Base-by-base conservation (phyloP, 1,139 yeast genomes). In the Kurtzmaniella quercitrusa region DNA sequence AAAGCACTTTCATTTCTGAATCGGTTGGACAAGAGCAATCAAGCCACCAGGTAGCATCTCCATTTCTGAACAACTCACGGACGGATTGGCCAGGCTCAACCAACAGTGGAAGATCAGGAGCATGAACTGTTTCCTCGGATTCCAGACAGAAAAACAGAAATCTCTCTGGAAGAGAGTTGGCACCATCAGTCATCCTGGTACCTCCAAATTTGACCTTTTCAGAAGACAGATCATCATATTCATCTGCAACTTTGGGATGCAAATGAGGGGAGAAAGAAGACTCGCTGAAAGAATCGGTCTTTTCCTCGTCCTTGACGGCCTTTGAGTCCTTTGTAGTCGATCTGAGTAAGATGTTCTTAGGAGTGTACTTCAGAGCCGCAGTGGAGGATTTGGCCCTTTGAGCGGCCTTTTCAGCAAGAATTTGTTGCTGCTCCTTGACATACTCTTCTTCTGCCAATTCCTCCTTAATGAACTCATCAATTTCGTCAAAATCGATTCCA, bases 91-190 rank as follows among this genome's bases (percentile, higher is more conserved):
- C 85, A 1, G 83, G 82, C 16, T 70, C 70, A 4, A 86, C 79
- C 48, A 91, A 67, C 1, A 93, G 79, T 3, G 94, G 85, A 37
- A 91, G 72, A 57, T 89, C 96, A 1, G 95, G 84, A 1, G 96
- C 86, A 64, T 91, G 97, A 15, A 87, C 75, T 0, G 98, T 93
- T 56, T 85, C 95, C 47, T 89, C 96, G 9, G 82, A 70, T 46
- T 85, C 89, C 0, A 94, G 79, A 37, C 83, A 80, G 62, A 89
- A 91, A 60, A 88, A 88, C 31, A 94, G 80, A 63, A 86, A 91
- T 46, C 98, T 68, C 53, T 86, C 91, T 15, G 90, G 89, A 27
- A 60, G 53, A 6, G 34, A 33, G 3, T 55, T 48, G 17, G 37
- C 19, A 7, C 44, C 47, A 29, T 60, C 68, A 41, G 61, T 65